Conservation (phyloP, 768 basidiomycete genomes). For the Hydnum rufescens region DNA sequence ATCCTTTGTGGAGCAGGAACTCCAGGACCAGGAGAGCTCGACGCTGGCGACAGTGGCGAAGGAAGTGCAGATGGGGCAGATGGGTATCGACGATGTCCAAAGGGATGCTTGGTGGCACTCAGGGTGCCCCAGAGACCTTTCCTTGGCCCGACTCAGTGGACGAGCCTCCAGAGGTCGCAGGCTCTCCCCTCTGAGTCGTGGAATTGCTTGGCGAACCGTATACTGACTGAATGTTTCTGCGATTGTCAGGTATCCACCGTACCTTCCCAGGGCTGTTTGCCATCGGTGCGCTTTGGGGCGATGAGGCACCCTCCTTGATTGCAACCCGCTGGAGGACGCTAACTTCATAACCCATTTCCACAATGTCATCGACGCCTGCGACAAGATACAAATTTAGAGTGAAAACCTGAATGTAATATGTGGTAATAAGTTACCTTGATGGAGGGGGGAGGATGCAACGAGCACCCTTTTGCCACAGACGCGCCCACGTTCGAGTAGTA, state of each 20-base stretch:
- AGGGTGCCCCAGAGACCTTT: neutral
- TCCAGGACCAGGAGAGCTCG: neutral
- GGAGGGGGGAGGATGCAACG: constrained; percentile 64
- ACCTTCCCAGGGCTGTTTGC: neutral
- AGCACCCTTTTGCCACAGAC: constrained; percentile 54
- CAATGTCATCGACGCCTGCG: constrained; percentile 9
- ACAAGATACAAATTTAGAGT: constrained; percentile 29
- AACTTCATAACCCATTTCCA: constrained; percentile 13
- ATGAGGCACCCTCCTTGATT: constrained; percentile 11
- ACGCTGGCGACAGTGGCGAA: constrained; percentile 6
- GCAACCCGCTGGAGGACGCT: constrained; percentile 12
- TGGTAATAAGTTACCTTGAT: constrained; percentile 26
- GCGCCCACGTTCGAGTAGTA: constrained; percentile 68
- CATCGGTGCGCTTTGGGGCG: too few species aligned
- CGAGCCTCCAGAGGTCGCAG: constrained; percentile 14
- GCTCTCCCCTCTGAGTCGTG: constrained; percentile 11
- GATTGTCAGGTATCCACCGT: constrained; percentile 1
- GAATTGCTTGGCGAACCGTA: neutral
- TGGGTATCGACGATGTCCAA: constrained; percentile 3
- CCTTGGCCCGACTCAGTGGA: constrained; percentile 17
- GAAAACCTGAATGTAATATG: neutral
- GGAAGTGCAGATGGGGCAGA: constrained; percentile 9
- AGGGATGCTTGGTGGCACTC: neutral
- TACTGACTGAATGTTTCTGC: constrained; percentile 2
- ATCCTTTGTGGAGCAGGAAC: neutral